A percentile compares a stretch with the other conserved stretches of the same genome.
Conservation (phyloP, 2,329 filamentous ascomycete species). For the Ophiostoma novo-ulmi region DNA sequence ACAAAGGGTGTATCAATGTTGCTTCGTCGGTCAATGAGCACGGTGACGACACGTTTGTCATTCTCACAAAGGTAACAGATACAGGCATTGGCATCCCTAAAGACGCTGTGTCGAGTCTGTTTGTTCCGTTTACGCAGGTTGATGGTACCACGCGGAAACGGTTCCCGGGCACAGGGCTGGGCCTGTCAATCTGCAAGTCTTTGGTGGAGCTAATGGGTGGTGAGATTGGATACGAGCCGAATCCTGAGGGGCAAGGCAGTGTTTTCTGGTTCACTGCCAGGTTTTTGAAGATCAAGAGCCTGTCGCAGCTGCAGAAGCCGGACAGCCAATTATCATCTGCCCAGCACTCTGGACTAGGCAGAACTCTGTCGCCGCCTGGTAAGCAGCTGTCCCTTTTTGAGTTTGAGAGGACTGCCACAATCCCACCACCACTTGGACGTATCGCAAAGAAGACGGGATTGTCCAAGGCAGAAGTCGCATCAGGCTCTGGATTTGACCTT, state of each 20-base stretch:
- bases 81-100: conserved; percentile 75
- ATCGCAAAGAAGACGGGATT: conserved; percentile 16
- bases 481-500: conserved; percentile 17
- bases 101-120: conserved; percentile 53
- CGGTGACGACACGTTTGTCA: conserved; percentile 40
- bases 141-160: conserved; percentile 93
- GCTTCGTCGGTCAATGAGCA: conserved; percentile 39
- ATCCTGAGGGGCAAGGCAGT: conserved; percentile 82
- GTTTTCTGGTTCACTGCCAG: conserved; percentile 81
- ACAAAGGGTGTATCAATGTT: conserved; percentile 48
- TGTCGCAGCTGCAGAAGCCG: conserved; percentile 29
- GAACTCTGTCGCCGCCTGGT: conserved; percentile 12
- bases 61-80: conserved; percentile 63
- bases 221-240: conserved; percentile 84
- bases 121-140: conserved; percentile 96
- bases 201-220: conserved; percentile 94
- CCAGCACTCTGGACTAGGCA: not conserved
- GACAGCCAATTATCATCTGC: not conserved
- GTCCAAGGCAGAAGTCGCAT: conserved; percentile 21
- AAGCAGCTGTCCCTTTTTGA: conserved; percentile 19
- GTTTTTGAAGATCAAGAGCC: conserved; percentile 37
- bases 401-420: conserved; percentile 14
- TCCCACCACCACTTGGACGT: conserved; percentile 12
- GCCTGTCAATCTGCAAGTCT: conserved; percentile 88
- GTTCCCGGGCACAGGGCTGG: conserved; percentile 89